A percentile compares a stretch with the other conserved stretches of the same genome.
phyloP scores from a whole-genome alignment of 1,284 basidiomycete genomes.

The Rhodofomes roseus region DNA sequence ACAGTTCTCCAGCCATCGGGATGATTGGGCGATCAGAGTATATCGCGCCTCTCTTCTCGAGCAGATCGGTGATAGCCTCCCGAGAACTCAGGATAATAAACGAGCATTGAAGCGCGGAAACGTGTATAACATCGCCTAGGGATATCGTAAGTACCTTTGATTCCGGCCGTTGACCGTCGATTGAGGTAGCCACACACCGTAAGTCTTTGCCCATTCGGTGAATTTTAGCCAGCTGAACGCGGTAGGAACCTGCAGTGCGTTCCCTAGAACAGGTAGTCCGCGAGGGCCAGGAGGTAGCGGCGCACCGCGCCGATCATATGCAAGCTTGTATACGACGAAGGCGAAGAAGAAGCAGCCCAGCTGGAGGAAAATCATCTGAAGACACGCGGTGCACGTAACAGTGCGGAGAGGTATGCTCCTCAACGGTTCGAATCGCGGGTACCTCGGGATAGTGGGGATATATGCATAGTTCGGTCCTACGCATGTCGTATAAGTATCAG shows the following conservation, averaged over 20 bases:
- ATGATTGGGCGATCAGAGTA: slow-evolving; percentile 12
- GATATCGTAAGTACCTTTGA: background rate
- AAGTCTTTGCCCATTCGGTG: background rate
- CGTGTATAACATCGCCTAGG: slow-evolving; percentile 6
- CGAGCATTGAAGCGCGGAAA: slow-evolving; percentile 1
- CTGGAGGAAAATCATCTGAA: background rate
- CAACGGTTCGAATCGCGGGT: no score
- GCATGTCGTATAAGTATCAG: no score
- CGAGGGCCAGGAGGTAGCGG: slow-evolving; percentile 2
- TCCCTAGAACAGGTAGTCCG: background rate
- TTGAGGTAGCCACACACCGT: background rate
- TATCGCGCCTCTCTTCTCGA: slow-evolving; percentile 13
- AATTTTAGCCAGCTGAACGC: background rate
- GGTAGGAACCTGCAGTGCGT: background rate
- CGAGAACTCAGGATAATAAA: slow-evolving; percentile 6
- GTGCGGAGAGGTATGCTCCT: no score
- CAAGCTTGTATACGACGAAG: background rate
- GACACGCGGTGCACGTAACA: no score
- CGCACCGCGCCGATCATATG: background rate
- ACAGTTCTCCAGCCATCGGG: slow-evolving; percentile 11
- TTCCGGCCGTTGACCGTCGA: background rate
- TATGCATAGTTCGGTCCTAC: no score
- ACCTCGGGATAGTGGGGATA: no score
- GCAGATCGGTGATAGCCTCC: slow-evolving; percentile 11
- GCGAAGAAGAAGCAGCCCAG: background rate